Conservation (phyloP, 2,329 filamentous ascomycete genomes). For the Phyllosticta citrichinensis region DNA sequence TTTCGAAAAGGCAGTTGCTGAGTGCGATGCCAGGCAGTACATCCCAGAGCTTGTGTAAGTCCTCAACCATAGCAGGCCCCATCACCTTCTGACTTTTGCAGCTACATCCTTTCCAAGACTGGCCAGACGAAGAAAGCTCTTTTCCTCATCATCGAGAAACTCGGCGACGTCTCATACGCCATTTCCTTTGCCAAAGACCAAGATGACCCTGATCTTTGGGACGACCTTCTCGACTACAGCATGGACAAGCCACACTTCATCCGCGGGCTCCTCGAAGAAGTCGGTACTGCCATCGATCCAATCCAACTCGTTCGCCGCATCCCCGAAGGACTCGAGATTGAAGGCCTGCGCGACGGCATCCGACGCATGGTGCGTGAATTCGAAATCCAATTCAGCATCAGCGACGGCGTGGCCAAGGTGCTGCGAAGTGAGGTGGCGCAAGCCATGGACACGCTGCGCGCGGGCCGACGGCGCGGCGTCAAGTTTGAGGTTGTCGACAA, state of each 20-base stretch:
- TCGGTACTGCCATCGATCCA: constrained; percentile 86
- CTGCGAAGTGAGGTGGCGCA: constrained; percentile 76
- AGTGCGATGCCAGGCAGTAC: constrained; percentile 73
- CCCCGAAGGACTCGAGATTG: constrained; percentile 84
- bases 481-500: constrained; percentile 69
- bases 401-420: constrained; percentile 77
- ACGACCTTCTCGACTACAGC: constrained; percentile 85
- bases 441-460: constrained; percentile 71
- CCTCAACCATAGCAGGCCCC: not conserved
- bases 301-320: constrained; percentile 84
- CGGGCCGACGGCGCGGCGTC: constrained; percentile 72
- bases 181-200: constrained; percentile 93
- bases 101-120: constrained; percentile 84
- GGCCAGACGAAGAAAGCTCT: constrained; percentile 87
- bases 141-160: constrained; percentile 85
- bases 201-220: constrained; percentile 86
- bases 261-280: constrained; percentile 79
- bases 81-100: constrained; percentile 16
- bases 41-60: constrained; percentile 75
- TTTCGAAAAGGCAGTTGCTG: constrained; percentile 66
- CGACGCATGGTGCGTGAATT: constrained; percentile 90
- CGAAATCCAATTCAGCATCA: constrained; percentile 90
- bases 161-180: constrained; percentile 82
- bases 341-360: constrained; percentile 78
- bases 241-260: constrained; percentile 98